A percentile compares a stretch with the other conserved stretches of the same genome.
phyloP scores from a whole-genome alignment of 2,329 filamentous ascomycete genomes.

The Cercospora zeina region DNA sequence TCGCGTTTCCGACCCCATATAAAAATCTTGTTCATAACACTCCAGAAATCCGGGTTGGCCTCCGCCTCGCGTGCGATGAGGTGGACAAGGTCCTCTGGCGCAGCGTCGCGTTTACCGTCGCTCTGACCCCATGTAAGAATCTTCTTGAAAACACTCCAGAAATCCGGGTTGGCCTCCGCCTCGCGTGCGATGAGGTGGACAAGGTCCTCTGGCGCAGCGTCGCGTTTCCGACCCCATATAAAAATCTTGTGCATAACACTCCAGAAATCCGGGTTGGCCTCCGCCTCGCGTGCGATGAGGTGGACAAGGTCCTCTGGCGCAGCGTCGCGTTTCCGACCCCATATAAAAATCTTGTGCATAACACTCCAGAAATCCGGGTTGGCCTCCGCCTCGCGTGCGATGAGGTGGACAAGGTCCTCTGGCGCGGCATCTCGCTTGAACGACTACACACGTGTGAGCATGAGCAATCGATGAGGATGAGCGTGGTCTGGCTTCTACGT shows the following conservation, averaged over 20 bases:
- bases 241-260: too few species aligned
- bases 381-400: not conserved
- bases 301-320: too few species aligned
- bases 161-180: not conserved
- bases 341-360: not conserved
- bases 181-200: not conserved
- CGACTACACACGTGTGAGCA: too few species aligned
- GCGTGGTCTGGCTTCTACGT: not conserved
- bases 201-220: not conserved
- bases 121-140: not conserved
- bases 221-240: not conserved
- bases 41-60: not conserved
- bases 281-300: too few species aligned
- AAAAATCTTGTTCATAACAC: not conserved
- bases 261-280: too few species aligned
- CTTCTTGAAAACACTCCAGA: not conserved
- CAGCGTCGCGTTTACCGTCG: not conserved
- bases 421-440: not conserved
- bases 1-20: not conserved
- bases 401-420: not conserved
- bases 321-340: not conserved
- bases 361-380: not conserved
- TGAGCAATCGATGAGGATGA: not conserved
- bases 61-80: not conserved
- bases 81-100: not conserved